phyloP scores from a whole-genome alignment of 2,329 filamentous ascomycete genomes.

The Aspergillus fructus region DNA sequence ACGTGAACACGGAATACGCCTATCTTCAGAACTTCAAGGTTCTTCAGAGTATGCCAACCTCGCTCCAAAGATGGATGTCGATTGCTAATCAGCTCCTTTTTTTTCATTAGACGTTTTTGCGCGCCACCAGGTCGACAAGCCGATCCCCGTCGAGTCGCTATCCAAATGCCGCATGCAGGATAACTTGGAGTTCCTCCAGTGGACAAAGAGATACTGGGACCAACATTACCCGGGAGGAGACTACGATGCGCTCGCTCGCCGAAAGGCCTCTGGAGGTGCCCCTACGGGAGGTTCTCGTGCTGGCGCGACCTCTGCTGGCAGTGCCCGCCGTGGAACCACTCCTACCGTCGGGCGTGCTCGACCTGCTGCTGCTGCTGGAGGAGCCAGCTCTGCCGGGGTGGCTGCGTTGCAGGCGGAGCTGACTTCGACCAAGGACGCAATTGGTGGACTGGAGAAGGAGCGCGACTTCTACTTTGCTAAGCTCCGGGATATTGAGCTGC shows the following conservation, averaged over 20 bases:
- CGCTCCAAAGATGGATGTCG: background rate
- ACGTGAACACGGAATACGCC: slow-evolving; percentile 93
- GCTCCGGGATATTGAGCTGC: slow-evolving; percentile 90
- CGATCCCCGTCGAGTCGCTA: slow-evolving; percentile 81
- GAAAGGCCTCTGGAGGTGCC: slow-evolving; percentile 72
- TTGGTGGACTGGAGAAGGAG: slow-evolving; percentile 91
- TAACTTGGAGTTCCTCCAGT: slow-evolving; percentile 98
- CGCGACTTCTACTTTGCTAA: slow-evolving; percentile 99
- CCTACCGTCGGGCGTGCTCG: slow-evolving; percentile 57
- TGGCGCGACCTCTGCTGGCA: slow-evolving; percentile 45
- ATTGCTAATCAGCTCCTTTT: background rate
- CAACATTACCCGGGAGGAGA: slow-evolving; percentile 96
- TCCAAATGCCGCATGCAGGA: slow-evolving; percentile 99
- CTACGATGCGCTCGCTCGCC: slow-evolving; percentile 83
- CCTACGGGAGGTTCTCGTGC: slow-evolving; percentile 48
- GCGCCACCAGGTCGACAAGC: slow-evolving; percentile 84
- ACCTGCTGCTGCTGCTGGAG: slow-evolving; percentile 41
- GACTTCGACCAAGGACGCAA: slow-evolving; percentile 85
- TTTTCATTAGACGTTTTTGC: slow-evolving; percentile 65
- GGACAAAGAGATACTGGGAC: slow-evolving; percentile 96
- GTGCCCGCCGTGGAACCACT: slow-evolving; percentile 60
- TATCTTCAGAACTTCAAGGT: slow-evolving; percentile 99
- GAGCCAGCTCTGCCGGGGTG: slow-evolving; percentile 56
- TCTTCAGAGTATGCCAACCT: slow-evolving; percentile 73
- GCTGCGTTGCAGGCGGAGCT: slow-evolving; percentile 83